phyloP scores from a whole-genome alignment of 805 yeast species.

The Saccharomycopsis fodiens region DNA sequence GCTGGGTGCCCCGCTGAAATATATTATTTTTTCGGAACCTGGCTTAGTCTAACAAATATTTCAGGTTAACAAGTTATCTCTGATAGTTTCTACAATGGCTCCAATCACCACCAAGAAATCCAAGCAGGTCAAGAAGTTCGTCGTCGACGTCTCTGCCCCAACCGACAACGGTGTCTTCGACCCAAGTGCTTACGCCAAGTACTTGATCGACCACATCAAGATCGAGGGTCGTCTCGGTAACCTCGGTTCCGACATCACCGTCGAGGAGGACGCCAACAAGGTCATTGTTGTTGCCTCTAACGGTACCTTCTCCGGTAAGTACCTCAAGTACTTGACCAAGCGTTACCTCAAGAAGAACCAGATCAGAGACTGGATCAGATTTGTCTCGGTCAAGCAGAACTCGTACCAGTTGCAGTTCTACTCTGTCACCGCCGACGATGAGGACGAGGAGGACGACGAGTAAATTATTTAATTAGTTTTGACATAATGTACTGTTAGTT shows the following conservation, averaged over 20 bases:
- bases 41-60: slow-evolving; percentile 21
- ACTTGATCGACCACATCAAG: slow-evolving; percentile 98
- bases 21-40: not conserved
- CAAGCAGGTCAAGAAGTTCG: slow-evolving; percentile 81
- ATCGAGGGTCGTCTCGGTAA: slow-evolving; percentile 94
- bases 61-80: slow-evolving; percentile 21
- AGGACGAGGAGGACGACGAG: slow-evolving; percentile 66
- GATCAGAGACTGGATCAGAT: slow-evolving; percentile 99
- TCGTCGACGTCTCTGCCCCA: slow-evolving; percentile 95
- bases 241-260: slow-evolving; percentile 92
- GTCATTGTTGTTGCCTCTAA: slow-evolving; percentile 82
- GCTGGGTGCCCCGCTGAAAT: not conserved
- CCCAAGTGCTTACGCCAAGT: slow-evolving; percentile 95
- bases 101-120: slow-evolving; percentile 83
- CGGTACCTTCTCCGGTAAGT: slow-evolving; percentile 98
- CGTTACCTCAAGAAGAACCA: slow-evolving; percentile 99
- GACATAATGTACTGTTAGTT: not conserved
- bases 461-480: slow-evolving; percentile 12
- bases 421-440: slow-evolving; percentile 96
- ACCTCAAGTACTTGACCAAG: slow-evolving; percentile 99
- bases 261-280: slow-evolving; percentile 80
- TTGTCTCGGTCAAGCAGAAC: slow-evolving; percentile 92
- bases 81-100: slow-evolving; percentile 53
- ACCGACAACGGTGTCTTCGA: slow-evolving; percentile 96
- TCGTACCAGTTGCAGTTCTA: slow-evolving; percentile 97